Conservation (phyloP, 768 basidiomycete genomes). For the Psilocybe cubensis region DNA sequence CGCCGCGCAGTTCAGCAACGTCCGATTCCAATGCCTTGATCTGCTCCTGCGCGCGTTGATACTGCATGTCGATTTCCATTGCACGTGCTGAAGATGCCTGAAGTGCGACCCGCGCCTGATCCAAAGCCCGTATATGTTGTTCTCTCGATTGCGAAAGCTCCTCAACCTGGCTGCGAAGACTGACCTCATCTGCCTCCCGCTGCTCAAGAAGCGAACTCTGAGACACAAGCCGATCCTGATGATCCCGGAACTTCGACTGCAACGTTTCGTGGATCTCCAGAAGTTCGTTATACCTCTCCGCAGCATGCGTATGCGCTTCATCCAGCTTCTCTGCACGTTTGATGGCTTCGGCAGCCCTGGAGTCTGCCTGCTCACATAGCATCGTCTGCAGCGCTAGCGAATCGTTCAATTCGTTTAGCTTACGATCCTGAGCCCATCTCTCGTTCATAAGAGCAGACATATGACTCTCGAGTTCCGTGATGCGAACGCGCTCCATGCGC, state of each 20-base stretch:
- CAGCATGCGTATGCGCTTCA: conserved; percentile 62
- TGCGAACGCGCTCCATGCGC: conserved; percentile 79
- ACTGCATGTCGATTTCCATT: conserved; percentile 76
- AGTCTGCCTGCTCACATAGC: conserved; percentile 78
- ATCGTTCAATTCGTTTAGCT: conserved; percentile 72
- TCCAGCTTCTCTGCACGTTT: conserved; percentile 80
- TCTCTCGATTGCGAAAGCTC: conserved; percentile 74
- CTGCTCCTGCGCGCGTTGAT: conserved; percentile 71
- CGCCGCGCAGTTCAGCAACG: conserved; percentile 76
- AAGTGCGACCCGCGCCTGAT: conserved; percentile 82
- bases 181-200: conserved; percentile 76
- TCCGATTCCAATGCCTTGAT: conserved; percentile 75
- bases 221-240: conserved; percentile 71
- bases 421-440: conserved; percentile 67
- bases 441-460: conserved; percentile 64
- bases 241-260: conserved; percentile 74
- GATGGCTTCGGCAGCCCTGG: conserved; percentile 71
- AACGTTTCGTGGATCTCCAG: conserved; percentile 62
- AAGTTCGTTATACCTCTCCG: conserved; percentile 70
- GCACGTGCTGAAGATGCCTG: conserved; percentile 76
- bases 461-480: conserved; percentile 73
- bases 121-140: conserved; percentile 85
- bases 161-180: conserved; percentile 67
- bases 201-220: conserved; percentile 79
- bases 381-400: conserved; percentile 78